phyloP scores from a whole-genome alignment of 495 filamentous ascomycete genomes.

The Chlorociboria aeruginascens region DNA sequence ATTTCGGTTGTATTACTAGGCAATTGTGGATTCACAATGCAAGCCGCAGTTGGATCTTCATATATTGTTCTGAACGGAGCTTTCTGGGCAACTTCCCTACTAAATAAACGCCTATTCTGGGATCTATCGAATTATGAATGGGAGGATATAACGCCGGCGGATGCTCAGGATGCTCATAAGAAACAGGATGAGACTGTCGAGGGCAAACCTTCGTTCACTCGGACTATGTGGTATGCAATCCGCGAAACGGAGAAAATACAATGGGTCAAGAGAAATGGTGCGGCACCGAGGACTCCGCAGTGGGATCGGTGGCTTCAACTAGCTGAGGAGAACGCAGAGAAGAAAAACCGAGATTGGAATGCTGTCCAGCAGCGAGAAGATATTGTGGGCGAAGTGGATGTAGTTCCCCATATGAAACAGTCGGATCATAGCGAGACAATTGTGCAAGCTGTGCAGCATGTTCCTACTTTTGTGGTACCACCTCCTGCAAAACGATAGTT shows the following conservation, averaged over 20 bases:
- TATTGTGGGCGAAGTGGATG: slow-evolving; percentile 8
- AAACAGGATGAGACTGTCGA: slow-evolving; percentile 20
- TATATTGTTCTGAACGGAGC: slow-evolving; percentile 49
- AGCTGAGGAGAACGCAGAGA: slow-evolving; percentile 27
- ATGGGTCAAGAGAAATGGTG: slow-evolving; percentile 35
- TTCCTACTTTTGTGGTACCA: slow-evolving; percentile 11
- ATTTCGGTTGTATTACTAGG: slow-evolving; percentile 46
- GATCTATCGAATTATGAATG: slow-evolving; percentile 33
- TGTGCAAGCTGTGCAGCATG: slow-evolving; percentile 15
- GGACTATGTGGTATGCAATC: slow-evolving; percentile 45
- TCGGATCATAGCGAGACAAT: slow-evolving; percentile 2
- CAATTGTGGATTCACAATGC: slow-evolving; percentile 47
- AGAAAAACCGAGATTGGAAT: slow-evolving; percentile 26
- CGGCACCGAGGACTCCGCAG: slow-evolving; percentile 34
- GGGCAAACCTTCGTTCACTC: slow-evolving; percentile 32
- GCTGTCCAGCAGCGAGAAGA: slow-evolving; percentile 24
- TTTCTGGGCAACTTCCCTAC: slow-evolving; percentile 44
- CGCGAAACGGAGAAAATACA: slow-evolving; percentile 34
- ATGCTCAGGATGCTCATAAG: slow-evolving; percentile 16
- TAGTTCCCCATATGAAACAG: neutral
- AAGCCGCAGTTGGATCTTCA: slow-evolving; percentile 41
- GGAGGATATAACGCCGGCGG: slow-evolving; percentile 25
- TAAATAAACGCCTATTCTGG: slow-evolving; percentile 36
- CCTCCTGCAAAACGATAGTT: slow-evolving; percentile 1
- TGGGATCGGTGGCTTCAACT: slow-evolving; percentile 42